A percentile compares a stretch with the other conserved stretches of the same genome.
Conservation (phyloP, 139 green algal genomes). For the Eudorina sp. region DNA sequence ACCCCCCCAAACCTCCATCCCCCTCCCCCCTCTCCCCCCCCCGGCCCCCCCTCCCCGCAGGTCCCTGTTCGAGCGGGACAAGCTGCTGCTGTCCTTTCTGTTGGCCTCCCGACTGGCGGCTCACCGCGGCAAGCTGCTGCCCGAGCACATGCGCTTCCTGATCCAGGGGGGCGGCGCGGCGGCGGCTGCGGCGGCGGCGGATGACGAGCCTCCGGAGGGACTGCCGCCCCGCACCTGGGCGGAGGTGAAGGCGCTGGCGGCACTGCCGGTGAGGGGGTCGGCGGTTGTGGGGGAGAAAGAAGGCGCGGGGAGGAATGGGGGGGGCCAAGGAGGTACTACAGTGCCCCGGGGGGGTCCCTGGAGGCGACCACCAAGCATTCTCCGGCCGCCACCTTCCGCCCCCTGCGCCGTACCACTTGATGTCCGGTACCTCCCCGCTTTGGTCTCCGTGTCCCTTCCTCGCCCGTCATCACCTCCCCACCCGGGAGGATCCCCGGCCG, state of each 20-base stretch:
- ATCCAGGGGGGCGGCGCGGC: conserved; percentile 60
- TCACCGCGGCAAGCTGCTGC: conserved; percentile 59
- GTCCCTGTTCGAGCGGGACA: conserved; percentile 87
- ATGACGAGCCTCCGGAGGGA: neutral
- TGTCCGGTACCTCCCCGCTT: too few relatives aligned
- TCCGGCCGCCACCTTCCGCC: too few relatives aligned
- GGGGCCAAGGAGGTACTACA: too few relatives aligned
- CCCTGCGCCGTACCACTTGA: too few relatives aligned
- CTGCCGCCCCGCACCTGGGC: conserved; percentile 1
- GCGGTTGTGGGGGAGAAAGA: neutral
- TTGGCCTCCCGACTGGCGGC: conserved; percentile 72
- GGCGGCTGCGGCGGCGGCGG: conserved; percentile 9
- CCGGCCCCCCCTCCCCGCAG: conserved; percentile 48
- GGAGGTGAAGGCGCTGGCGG: conserved; percentile 17
- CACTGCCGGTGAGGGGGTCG: conserved; percentile 13
- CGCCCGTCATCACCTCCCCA: too few relatives aligned
- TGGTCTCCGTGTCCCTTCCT: too few relatives aligned
- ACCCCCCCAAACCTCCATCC: neutral
- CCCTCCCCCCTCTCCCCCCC: neutral
- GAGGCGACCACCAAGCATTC: too few relatives aligned
- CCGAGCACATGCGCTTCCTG: conserved; percentile 70
- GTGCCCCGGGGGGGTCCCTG: too few relatives aligned
- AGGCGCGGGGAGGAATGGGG: too few relatives aligned
- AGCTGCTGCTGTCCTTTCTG: conserved; percentile 85
- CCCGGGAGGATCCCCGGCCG: too few relatives aligned